These are phyloP conservation scores for Yueomyces sinensis DNA, from an alignment of 805 yeast species.

Conservation along the genomic window DNA sequence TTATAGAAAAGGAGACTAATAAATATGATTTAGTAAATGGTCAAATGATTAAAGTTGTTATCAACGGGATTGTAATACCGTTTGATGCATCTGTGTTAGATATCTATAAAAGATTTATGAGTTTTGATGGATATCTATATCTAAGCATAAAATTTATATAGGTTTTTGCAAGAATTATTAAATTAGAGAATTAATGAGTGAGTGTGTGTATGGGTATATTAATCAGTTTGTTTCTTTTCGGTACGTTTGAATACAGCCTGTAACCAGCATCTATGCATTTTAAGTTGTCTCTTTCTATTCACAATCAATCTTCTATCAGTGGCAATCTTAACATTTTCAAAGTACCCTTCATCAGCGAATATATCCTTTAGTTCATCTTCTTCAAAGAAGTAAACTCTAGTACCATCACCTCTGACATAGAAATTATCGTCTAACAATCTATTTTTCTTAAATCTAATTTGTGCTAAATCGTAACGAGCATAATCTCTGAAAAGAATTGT, in stretches of 20 bases:
- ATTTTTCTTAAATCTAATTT: constrained; percentile 81
- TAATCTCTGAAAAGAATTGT: constrained; percentile 81
- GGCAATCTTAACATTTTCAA: constrained; percentile 64
- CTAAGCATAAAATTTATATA: neutral
- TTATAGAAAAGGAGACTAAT: too few relatives aligned
- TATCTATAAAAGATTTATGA: constrained; percentile 32
- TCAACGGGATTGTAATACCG: constrained; percentile 46
- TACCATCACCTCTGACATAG: constrained; percentile 95
- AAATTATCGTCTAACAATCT: constrained; percentile 83
- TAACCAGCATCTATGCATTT: constrained; percentile 95
- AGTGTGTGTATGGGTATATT: too few relatives aligned
- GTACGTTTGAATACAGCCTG: constrained; percentile 73
- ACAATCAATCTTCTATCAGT: constrained; percentile 86
- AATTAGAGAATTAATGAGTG: too few relatives aligned
- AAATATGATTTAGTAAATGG: constrained; percentile 7
- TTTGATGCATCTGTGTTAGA: constrained; percentile 31
- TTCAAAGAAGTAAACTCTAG: constrained; percentile 92
- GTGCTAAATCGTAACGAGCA: constrained; percentile 93
- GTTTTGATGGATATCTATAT: constrained; percentile 58
- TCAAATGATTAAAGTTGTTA: constrained; percentile 27
- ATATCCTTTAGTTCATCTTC: constrained; percentile 78
- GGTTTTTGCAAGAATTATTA: too few relatives aligned
- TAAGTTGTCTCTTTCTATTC: constrained; percentile 79
- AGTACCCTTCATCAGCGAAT: constrained; percentile 45
- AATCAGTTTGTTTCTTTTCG: too few relatives aligned